Percentiles rank a stretch among this genome's conserved stretches.
Conservation (phyloP, 2,329 filamentous ascomycete species). For the Fusarium tanahbumbuense region DNA sequence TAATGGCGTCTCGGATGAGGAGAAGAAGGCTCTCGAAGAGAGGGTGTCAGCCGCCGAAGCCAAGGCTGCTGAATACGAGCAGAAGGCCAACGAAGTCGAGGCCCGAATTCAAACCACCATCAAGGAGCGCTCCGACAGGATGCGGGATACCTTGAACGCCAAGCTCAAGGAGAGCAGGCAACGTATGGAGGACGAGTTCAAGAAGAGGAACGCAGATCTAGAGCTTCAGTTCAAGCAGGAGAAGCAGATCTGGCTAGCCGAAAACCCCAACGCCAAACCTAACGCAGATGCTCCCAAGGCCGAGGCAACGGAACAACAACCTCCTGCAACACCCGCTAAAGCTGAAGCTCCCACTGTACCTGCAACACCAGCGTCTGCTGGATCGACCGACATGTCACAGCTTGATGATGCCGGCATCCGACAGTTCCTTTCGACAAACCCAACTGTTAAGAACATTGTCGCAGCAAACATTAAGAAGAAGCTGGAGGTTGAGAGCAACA, state of each 20-base stretch:
- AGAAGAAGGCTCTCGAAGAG: conserved; percentile 71
- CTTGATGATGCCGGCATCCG: conserved; percentile 68
- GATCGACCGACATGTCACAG: conserved; percentile 57
- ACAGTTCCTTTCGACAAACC: conserved; percentile 66
- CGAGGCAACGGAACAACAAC: conserved; percentile 37
- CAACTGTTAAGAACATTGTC: conserved; percentile 69
- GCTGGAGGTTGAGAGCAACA: conserved; percentile 73
- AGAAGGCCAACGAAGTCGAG: conserved; percentile 73
- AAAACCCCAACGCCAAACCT: conserved; percentile 54
- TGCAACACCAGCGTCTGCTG: conserved; percentile 52
- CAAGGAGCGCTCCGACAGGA: conserved; percentile 74
- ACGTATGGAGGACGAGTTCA: conserved; percentile 63
- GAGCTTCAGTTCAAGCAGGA: conserved; percentile 72
- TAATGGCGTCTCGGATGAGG: conserved; percentile 62
- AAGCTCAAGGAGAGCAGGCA: conserved; percentile 75
- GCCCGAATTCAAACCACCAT: conserved; percentile 69
- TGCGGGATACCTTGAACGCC: conserved; percentile 75
- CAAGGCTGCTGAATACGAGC: conserved; percentile 72
- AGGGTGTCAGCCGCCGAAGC: conserved; percentile 70
- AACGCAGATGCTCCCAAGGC: conserved; percentile 38
- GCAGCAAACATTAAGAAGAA: conserved; percentile 75
- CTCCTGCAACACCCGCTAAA: conserved; percentile 56
- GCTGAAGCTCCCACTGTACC: conserved; percentile 49
- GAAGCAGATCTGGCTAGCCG: conserved; percentile 70
- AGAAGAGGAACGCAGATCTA: conserved; percentile 64